Percentiles rank a stretch among this genome's conserved stretches.
Conservation (phyloP, 176 grass and related monocot species). For the Zea luxurians region DNA sequence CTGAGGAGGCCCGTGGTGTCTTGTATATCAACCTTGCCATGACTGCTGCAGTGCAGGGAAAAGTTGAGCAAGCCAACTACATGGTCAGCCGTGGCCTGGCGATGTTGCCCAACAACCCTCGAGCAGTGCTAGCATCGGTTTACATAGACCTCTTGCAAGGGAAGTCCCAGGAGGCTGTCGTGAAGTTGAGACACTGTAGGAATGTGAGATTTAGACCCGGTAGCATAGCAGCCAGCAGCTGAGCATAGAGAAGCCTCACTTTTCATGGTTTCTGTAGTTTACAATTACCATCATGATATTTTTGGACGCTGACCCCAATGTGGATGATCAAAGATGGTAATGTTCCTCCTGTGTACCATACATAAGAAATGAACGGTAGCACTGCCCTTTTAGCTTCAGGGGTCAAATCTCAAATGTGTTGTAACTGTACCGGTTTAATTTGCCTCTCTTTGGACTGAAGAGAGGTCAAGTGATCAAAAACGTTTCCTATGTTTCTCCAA, state of each 20-base stretch:
- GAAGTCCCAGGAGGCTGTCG: conserved; percentile 61
- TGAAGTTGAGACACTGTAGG: conserved; percentile 77
- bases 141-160: conserved; percentile 87
- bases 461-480: conserved; percentile 22
- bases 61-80: conserved; percentile 63
- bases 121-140: conserved; percentile 66
- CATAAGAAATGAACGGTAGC: conserved; percentile 48
- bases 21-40: conserved; percentile 77
- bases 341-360: conserved; percentile 55
- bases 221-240: conserved; percentile 54
- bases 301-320: conserved; percentile 42
- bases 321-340: conserved; percentile 41
- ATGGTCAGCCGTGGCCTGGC: conserved; percentile 57
- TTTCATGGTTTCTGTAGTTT: conserved; percentile 52
- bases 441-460: conserved; percentile 36
- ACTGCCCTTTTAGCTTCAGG: conserved; percentile 35
- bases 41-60: conserved; percentile 67
- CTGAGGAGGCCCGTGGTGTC: conserved; percentile 62
- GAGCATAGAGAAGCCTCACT: conserved; percentile 24
- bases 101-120: conserved; percentile 60
- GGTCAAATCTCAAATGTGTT: conserved; percentile 44
- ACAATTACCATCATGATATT: conserved; percentile 47
- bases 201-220: conserved; percentile 60
- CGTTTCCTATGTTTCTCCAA: conserved; percentile 41
- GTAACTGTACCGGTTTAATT: conserved; percentile 33